Evolutionary conservation across 352 stramenopile genomes (phyloP).

Genomic region (Pythium rhizo-oryzae): DNA sequence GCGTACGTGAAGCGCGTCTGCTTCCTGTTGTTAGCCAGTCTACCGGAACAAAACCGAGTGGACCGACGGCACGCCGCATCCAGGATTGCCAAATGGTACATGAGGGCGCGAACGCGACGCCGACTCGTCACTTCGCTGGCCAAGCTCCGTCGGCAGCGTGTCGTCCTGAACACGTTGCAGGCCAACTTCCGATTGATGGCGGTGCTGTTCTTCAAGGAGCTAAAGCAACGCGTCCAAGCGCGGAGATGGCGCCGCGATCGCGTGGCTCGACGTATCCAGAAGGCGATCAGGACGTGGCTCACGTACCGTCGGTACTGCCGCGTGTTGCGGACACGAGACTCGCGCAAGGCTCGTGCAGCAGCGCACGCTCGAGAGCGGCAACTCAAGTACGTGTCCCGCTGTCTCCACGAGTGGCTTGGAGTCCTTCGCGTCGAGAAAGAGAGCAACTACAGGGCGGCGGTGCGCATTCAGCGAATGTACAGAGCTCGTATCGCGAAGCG

Average conservation of each 20-base stretch:
- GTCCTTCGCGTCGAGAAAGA: conserved; percentile 20
- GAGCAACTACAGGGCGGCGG: conserved; percentile 6
- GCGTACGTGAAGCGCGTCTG: conserved; percentile 55
- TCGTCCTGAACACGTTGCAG: conserved; percentile 44
- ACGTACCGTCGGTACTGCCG: conserved; percentile 47
- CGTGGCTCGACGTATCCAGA: conserved; percentile 56
- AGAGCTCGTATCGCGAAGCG: conserved; percentile 44
- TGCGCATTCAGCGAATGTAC: conserved; percentile 56
- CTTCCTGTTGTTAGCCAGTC: conserved; percentile 48
- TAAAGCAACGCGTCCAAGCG: conserved; percentile 36
- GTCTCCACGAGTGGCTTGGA: conserved; percentile 21
- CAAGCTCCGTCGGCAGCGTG: conserved; percentile 42
- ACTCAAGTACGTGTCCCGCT: background rate
- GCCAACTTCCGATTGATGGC: conserved; percentile 48
- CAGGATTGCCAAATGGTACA: conserved; percentile 51
- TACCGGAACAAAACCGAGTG: conserved; percentile 37
- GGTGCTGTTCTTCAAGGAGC: conserved; percentile 47
- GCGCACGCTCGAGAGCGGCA: conserved; percentile 14
- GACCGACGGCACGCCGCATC: conserved; percentile 23
- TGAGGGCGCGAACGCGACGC: conserved; percentile 24
- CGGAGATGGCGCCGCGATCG: conserved; percentile 39
- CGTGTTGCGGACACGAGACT: conserved; percentile 38
- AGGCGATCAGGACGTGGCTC: conserved; percentile 41
- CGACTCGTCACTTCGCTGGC: conserved; percentile 32
- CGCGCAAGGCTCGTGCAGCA: conserved; percentile 5